Evolutionary conservation across 2,329 filamentous ascomycete genomes (phyloP), one percentile per base, ranked within the genome.

Genomic region (Trichoderma aggressivum): DNA sequence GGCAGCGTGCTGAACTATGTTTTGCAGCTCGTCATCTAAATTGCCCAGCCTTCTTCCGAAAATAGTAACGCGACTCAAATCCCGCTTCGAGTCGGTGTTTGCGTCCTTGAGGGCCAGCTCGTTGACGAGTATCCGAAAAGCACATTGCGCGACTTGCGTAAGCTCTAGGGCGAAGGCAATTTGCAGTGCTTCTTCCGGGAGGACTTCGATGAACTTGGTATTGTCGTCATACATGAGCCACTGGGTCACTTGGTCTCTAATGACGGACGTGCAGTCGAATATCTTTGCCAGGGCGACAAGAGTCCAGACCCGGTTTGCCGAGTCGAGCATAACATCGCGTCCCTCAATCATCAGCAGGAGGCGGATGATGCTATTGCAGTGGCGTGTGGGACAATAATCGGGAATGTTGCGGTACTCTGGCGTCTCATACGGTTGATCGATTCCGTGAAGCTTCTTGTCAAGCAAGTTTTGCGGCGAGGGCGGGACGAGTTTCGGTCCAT

Each of bases 251-350:
- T 81, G 81, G 63, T 88, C 84, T 73, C 78, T 84, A 24, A 89
- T 78, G 8, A 82, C 77, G 5, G 75, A 73, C 2, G 79, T 77
- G 70, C 88, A 86, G 32, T 89, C 87, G 64, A 91, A 85, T 50
- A 89, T 83, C 72, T 87, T 87, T 8, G 89, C 87, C 10, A 92
- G 78, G 3, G 86, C 87, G 39, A 88, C 86, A n/a, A 92, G 83
- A 0, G 90, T 92, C 85, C 89, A 92, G 47, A 91, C 80, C 16
- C 91, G 89, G 12, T 86, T 83, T 0, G 91, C 90, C 0, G 90
- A 92, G 78, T 92, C 87, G 16, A 93, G 78, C 1, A 83, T 81
- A 0, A 89, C 82, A 34, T 84, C 80, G 3, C 85, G 81, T 3
- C 86, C 86, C 73, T 88, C 83, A 53, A 92, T 85, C 12, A 86